Evolutionary conservation across 2,329 filamentous ascomycete genomes (phyloP), one percentile per base, ranked within the genome.

Genomic region (Aspergillus floridensis): DNA sequence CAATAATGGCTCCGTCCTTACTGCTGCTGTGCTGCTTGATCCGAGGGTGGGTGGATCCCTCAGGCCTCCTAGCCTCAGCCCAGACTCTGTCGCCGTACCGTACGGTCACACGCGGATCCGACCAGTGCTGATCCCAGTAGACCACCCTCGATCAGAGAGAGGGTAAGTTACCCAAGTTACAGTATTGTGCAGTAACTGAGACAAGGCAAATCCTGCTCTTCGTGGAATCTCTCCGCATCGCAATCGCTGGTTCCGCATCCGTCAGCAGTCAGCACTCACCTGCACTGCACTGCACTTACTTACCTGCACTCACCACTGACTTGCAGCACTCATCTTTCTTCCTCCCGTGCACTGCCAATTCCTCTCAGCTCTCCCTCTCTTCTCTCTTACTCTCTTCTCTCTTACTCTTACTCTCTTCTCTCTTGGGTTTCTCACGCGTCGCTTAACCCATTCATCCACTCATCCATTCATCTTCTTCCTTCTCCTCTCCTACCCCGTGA

Each of bases 1-100:
- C 65, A 68, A 66, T 67, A 61, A 64, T 63, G 59, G 32, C n/a
- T 16, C 47, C 53, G 49, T 61, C 64, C 62, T 66, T 65, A 35
- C 32, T 35, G 32, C 32, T 35, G 32, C 32, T 35, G 32, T 8
- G 58, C 63, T 53, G 63, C 58, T 47, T 62, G 62, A 65, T 64
- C 64, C 62, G 63, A 54, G 60, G 41, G 41, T 32, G 57, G 59
- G 64, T 60, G 64, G 51, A 50, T 19, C 14, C 22, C 22, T 22
- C 1, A 22, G 22, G 22, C 22, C 22, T 22, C 22, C 22, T 22
- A 22, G 22, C 22, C 26, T 31, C 31, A 31, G 21, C 48, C 46
- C 10, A 35, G 57, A 61, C 16, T 12, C 38, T 19, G 38, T 44
- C 5, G 16, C 38, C 11, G 65, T 66, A 58, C n/a, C 31, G 58